A percentile compares a stretch with the other conserved stretches of the same genome.
These are phyloP conservation scores for Eucalyptus erythrocorys DNA, from an alignment of 345 rosid species.

Conservation along the genomic window DNA sequence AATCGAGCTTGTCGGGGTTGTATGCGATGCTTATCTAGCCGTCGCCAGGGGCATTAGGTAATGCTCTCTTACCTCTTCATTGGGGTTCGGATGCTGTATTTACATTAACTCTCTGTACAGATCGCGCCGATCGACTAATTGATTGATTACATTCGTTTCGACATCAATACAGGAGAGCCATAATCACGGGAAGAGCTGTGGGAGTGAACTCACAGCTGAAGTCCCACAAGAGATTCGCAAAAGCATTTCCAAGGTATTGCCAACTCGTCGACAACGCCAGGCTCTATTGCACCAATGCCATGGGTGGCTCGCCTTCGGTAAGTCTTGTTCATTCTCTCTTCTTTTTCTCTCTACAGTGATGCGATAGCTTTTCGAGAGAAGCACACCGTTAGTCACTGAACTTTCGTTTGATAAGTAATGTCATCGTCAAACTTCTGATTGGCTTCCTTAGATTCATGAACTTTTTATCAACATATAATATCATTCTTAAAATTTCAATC, in stretches of 20 bases:
- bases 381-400: background rate
- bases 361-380: background rate
- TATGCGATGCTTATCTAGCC: conserved; percentile 88
- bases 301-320: conserved; percentile 71
- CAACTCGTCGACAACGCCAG: conserved; percentile 69
- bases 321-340: background rate
- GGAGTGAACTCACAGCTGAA: conserved; percentile 72
- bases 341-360: background rate
- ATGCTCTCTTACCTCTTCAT: background rate
- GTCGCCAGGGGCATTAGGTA: conserved; percentile 87
- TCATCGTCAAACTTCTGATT: background rate
- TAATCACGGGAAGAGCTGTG: conserved; percentile 69
- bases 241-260: conserved; percentile 63
- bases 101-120: background rate
- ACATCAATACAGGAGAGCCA: conserved; percentile 51
- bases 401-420: background rate
- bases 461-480: background rate
- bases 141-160: background rate
- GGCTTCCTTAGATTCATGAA: background rate
- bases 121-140: background rate
- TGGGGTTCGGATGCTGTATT: background rate
- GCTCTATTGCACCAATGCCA: conserved; percentile 72
- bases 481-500: background rate
- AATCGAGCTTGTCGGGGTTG: conserved; percentile 79
- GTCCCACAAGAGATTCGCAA: conserved; percentile 86